A percentile compares a stretch with the other conserved stretches of the same genome.
phyloP scores from a whole-genome alignment of 2,329 filamentous ascomycete species.

The Clarireedia paspali region DNA sequence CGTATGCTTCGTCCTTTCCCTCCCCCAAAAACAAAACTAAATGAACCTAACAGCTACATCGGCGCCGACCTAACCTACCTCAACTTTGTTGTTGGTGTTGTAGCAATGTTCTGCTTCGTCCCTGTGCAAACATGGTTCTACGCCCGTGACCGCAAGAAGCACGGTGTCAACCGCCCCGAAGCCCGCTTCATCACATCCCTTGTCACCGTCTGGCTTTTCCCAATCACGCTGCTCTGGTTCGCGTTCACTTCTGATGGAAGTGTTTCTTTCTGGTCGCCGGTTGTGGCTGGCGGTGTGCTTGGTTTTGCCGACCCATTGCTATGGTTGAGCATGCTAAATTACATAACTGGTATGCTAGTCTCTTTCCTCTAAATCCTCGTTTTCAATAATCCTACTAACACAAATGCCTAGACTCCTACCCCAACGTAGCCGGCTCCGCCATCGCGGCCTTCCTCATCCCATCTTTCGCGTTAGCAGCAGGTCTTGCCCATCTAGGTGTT shows the following conservation, averaged over 20 bases:
- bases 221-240: constrained; percentile 36
- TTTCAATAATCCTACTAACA: neutral
- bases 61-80: constrained; percentile 34
- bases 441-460: constrained; percentile 38
- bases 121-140: constrained; percentile 37
- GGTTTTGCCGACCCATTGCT: constrained; percentile 36
- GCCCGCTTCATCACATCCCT: constrained; percentile 35
- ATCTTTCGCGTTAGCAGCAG: constrained; percentile 35
- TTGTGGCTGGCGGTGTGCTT: constrained; percentile 33
- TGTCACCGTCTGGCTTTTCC: constrained; percentile 36
- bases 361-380: neutral
- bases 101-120: constrained; percentile 35
- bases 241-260: constrained; percentile 35
- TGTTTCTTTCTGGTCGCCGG: constrained; percentile 34
- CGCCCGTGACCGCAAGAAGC: constrained; percentile 30
- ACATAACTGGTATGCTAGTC: constrained; percentile 18
- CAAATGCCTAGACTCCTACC: constrained; percentile 29
- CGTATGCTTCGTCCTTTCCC: constrained; percentile 4
- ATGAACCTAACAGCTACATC: constrained; percentile 22
- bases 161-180: constrained; percentile 33
- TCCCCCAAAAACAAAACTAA: too few relatives aligned
- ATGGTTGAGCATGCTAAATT: constrained; percentile 37
- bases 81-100: constrained; percentile 36
- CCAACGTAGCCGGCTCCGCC: constrained; percentile 34
- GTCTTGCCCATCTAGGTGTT: constrained; percentile 33